These are phyloP conservation scores for Syncephalastrum racemosum DNA, from an alignment of 371 early-diverging fungal genomes.

Conservation along the genomic window DNA sequence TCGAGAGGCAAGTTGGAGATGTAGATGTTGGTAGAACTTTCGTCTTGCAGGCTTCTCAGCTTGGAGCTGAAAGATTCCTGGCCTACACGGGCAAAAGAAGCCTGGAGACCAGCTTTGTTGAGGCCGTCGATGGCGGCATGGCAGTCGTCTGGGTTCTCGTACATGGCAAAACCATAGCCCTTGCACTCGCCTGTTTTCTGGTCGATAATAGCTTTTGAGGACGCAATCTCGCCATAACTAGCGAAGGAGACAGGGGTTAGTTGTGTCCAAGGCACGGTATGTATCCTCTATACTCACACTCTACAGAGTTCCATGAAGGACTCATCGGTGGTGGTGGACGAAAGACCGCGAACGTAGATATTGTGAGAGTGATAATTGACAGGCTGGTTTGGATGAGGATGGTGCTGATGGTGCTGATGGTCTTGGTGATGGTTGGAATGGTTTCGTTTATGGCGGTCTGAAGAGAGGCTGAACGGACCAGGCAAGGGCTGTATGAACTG, in stretches of 20 bases:
- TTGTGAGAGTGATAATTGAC: constrained; percentile 54
- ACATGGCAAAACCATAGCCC: constrained; percentile 93
- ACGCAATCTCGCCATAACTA: constrained; percentile 80
- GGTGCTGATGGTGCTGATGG: constrained; percentile 17
- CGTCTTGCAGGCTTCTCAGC: constrained; percentile 75
- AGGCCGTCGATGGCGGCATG: constrained; percentile 71
- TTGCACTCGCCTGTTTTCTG: constrained; percentile 80
- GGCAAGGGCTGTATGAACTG: constrained; percentile 22
- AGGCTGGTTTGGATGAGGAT: constrained; percentile 13
- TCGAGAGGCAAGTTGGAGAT: constrained; percentile 80
- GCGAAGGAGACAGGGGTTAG: neutral
- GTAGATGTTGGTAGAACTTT: constrained; percentile 79
- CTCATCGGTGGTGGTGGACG: constrained; percentile 72
- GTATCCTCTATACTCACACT: constrained; percentile 30
- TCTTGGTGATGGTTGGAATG: constrained; percentile 17
- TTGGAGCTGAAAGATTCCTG: constrained; percentile 79
- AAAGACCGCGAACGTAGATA: constrained; percentile 85
- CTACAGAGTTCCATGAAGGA: constrained; percentile 66
- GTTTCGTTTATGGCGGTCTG: constrained; percentile 12
- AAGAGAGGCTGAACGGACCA: constrained; percentile 20
- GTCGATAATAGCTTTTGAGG: constrained; percentile 86
- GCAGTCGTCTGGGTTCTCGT: constrained; percentile 69
- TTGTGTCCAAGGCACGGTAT: neutral
- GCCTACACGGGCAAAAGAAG: constrained; percentile 74
- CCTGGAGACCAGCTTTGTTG: constrained; percentile 64